Conservation (phyloP, 768 basidiomycete species). For the Termitomyces sp. region DNA sequence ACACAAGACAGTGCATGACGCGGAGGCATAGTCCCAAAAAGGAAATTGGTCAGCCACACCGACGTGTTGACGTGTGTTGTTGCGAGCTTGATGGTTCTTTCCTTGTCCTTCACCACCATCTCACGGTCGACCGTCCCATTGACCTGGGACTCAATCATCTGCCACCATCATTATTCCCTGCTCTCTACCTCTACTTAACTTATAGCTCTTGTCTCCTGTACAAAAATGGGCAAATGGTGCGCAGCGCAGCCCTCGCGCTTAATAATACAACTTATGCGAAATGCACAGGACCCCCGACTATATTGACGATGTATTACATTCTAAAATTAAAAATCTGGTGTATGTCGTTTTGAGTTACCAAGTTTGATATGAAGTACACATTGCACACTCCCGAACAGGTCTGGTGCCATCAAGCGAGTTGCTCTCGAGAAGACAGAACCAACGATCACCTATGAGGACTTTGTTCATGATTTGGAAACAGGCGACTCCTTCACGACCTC, state of each 20-base stretch:
- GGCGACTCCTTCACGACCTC: constrained; percentile 81
- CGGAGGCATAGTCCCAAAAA: constrained; percentile 9
- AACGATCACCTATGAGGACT: constrained; percentile 66
- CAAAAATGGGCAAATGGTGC: constrained; percentile 71
- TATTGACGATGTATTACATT: constrained; percentile 67
- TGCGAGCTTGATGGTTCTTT: constrained; percentile 18
- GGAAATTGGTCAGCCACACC: constrained; percentile 22
- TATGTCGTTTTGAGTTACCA: constrained; percentile 34
- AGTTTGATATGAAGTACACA: constrained; percentile 2
- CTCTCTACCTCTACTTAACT: constrained; percentile 12
- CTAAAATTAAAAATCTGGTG: constrained; percentile 78
- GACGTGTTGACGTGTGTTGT: constrained; percentile 32
- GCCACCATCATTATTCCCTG: neutral
- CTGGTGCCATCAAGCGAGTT: constrained; percentile 68
- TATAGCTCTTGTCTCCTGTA: constrained; percentile 19
- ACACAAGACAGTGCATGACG: constrained; percentile 28
- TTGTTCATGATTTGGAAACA: constrained; percentile 72
- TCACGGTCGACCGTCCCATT: constrained; percentile 10
- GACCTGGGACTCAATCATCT: constrained; percentile 1
- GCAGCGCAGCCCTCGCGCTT: constrained; percentile 15
- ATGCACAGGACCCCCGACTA: constrained; percentile 62
- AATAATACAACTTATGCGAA: constrained; percentile 10
- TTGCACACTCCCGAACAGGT: constrained; percentile 32
- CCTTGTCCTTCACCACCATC: constrained; percentile 28
- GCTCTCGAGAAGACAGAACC: constrained; percentile 63